Evolutionary conservation across 305 asterid genomes (phyloP), one percentile per base, ranked within the genome.

Genomic region (Fraxinus sp.): DNA sequence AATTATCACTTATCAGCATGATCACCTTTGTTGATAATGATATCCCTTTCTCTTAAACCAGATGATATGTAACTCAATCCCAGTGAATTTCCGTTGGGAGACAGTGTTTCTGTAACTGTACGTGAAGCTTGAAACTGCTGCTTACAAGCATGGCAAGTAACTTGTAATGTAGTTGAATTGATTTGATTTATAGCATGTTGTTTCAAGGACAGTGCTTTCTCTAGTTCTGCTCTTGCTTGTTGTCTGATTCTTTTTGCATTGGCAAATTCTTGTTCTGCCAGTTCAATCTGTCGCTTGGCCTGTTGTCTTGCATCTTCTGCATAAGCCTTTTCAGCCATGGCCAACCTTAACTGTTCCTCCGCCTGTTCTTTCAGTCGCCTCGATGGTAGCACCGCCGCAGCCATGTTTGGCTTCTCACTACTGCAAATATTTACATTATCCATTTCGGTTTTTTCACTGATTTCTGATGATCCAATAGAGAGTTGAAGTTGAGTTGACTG

Each of bases 111-210:
- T 0, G 80, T 41, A 13, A 80, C 26, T 4, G 72, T 9, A 3
- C 77, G 77, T 16, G 10, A 14, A 35, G 62, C 36, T 82, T 88
- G 89, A 80, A 90, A 94, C 80, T 86, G 90, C 32, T 80, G 85
- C 90, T 88, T 89, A 88, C 98, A 94, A 52, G 93, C 80, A 72
- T 87, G 91, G 89, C 98, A 94, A 26, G 97, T 94, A 71, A 92
- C 88, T 81, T 91, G 92, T 18, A 89, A 73, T 36, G 90, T 79
- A 70, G 92, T 85, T 1, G 92, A 80, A 78, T 91, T 90, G 18
- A 90, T 87, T 44, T 80, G 88, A 88, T 80, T 89, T 0, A 86
- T 78, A 20, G 98, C 93, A 41, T 91, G 84, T 10, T 90, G 91
- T 84, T 85, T 91, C 85, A 92, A 64, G 44, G 81, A 79, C 26